phyloP scores from a whole-genome alignment of 495 filamentous ascomycete genomes.

The Paragyromitra xinjiangensis region DNA sequence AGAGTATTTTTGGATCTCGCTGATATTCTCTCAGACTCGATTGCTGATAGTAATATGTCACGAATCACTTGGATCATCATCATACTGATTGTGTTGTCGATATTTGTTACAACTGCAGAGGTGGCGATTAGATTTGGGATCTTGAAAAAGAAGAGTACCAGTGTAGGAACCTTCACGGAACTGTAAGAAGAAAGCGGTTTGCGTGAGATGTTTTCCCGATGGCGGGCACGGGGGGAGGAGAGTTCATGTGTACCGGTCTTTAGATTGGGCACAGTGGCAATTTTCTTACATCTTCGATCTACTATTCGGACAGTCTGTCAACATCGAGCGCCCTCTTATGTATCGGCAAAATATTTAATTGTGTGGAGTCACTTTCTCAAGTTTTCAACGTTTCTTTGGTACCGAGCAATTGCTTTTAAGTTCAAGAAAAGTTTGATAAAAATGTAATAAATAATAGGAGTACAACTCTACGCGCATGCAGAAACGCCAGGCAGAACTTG shows the following conservation, averaged over 20 bases:
- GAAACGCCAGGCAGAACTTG: too few relatives aligned
- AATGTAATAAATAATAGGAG: too few relatives aligned
- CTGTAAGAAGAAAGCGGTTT: conserved; percentile 19
- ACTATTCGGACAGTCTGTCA: background rate
- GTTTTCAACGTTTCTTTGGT: too few relatives aligned
- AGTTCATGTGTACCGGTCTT: background rate
- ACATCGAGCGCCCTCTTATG: too few relatives aligned
- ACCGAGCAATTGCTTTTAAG: too few relatives aligned
- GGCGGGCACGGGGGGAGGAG: background rate
- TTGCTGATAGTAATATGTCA: conserved; percentile 93
- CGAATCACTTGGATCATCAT: conserved; percentile 98
- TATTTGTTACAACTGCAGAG: conserved; percentile 88
- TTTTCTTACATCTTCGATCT: background rate
- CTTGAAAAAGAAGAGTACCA: conserved; percentile 61
- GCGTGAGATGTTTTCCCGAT: too few relatives aligned
- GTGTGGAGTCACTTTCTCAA: too few relatives aligned
- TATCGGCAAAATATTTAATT: too few relatives aligned
- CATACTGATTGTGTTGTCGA: conserved; percentile 86
- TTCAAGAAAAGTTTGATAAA: too few relatives aligned
- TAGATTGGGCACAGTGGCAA: background rate
- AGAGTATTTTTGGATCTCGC: conserved; percentile 96
- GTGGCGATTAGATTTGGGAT: conserved; percentile 88
- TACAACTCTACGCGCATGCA: too few relatives aligned
- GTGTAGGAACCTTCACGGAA: conserved; percentile 58
- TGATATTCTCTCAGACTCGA: conserved; percentile 90